Conservation (phyloP, 164 flowering plant genomes). For the Pachysandra terminalis region DNA sequence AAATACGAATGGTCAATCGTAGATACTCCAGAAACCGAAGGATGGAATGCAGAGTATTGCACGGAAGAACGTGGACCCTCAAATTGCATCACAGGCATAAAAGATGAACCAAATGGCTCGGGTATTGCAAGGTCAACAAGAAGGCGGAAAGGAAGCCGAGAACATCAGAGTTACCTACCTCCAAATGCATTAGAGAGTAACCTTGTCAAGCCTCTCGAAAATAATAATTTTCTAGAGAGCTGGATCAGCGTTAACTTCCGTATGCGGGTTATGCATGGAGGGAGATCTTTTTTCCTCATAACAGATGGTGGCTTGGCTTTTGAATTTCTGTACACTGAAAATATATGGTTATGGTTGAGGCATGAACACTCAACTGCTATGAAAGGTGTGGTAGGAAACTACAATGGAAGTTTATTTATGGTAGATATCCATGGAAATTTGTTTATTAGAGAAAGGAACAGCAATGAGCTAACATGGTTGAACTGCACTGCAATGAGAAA, state of each 20-base stretch:
- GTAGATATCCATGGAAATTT: constrained; percentile 59
- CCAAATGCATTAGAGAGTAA: constrained; percentile 24
- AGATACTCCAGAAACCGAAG: constrained; percentile 88
- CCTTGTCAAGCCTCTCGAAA: constrained; percentile 18
- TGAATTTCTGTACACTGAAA: constrained; percentile 59
- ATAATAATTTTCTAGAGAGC: constrained; percentile 26
- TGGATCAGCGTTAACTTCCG: constrained; percentile 40
- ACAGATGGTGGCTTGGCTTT: constrained; percentile 52
- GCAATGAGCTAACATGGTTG: constrained; percentile 55
- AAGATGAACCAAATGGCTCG: constrained; percentile 47
- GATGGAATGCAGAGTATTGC: constrained; percentile 93
- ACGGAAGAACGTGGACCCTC: constrained; percentile 68
- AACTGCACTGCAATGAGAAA: constrained; percentile 76
- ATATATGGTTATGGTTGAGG: constrained; percentile 69
- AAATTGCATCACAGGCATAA: constrained; percentile 66
- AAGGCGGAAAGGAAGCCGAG: constrained; percentile 39
- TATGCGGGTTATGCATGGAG: constrained; percentile 54
- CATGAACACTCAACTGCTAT: constrained; percentile 63
- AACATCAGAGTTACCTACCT: constrained; percentile 43
- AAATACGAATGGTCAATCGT: constrained; percentile 70
- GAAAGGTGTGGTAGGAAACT: constrained; percentile 65
- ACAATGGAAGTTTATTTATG: constrained; percentile 72
- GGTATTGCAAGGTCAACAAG: constrained; percentile 30
- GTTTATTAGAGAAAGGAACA: constrained; percentile 63
- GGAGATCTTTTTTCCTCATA: constrained; percentile 63